phyloP scores from a whole-genome alignment of 805 yeast genomes.

The Saturnispora hagleri region DNA sequence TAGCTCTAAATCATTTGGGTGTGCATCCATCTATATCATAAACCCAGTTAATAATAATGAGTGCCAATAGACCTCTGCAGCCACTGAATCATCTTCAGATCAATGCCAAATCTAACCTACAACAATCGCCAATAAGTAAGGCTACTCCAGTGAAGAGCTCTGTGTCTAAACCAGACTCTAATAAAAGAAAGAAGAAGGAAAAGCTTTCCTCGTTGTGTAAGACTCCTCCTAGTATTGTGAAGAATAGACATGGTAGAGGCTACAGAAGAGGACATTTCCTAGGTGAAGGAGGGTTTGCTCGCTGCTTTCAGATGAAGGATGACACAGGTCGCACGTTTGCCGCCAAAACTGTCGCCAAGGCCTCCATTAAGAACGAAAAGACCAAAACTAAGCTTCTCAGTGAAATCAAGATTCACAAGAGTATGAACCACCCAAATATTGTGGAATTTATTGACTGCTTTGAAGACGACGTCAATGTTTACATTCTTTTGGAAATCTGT shows the following conservation, averaged over 20 bases:
- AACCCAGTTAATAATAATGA: conserved; percentile 14
- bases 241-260: conserved; percentile 79
- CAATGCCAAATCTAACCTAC: conserved; percentile 33
- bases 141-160: conserved; percentile 34
- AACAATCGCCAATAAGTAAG: conserved; percentile 14
- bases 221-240: conserved; percentile 91
- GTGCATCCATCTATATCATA: neutral
- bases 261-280: conserved; percentile 83
- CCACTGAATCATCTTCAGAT: conserved; percentile 45
- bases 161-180: conserved; percentile 25
- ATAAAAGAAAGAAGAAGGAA: conserved; percentile 66
- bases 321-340: conserved; percentile 82
- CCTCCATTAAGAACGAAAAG: conserved; percentile 83
- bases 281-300: conserved; percentile 98
- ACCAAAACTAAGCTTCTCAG: conserved; percentile 79
- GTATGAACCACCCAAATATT: conserved; percentile 79
- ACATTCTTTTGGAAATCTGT: conserved; percentile 88
- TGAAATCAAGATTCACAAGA: conserved; percentile 91
- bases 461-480: conserved; percentile 92
- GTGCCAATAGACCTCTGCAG: conserved; percentile 37
- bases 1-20: neutral
- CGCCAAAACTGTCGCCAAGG: conserved; percentile 96
- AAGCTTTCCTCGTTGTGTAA: conserved; percentile 85
- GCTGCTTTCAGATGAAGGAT: conserved; percentile 95
- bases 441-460: conserved; percentile 94